Conservation (phyloP, 129 eudicot genomes). For the Lactuca sativa region DNA sequence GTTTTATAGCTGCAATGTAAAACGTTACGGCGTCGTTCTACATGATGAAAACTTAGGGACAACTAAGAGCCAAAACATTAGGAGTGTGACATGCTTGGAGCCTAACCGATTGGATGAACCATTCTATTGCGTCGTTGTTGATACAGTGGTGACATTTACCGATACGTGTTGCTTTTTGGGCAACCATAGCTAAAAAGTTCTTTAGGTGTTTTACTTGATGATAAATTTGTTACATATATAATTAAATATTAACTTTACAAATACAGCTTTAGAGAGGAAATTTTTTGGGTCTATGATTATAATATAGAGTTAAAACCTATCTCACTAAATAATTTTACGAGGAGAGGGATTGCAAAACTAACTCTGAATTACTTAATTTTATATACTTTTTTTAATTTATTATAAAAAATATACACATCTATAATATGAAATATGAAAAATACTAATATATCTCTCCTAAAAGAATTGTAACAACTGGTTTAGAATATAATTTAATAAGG, state of each 20-base stretch:
- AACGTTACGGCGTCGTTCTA: constrained; percentile 40
- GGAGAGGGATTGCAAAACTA: too few species aligned
- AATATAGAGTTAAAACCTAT: too few species aligned
- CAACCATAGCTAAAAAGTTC: background rate
- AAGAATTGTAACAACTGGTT: too few species aligned
- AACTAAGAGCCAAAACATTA: constrained; percentile 28
- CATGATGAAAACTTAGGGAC: constrained; percentile 21
- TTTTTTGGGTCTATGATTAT: too few species aligned
- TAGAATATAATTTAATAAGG: too few species aligned
- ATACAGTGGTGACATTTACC: constrained; percentile 26
- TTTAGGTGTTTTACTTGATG: background rate
- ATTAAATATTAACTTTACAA: too few species aligned
- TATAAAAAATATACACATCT: too few species aligned
- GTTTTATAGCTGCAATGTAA: constrained; percentile 14
- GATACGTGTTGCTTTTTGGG: constrained; percentile 16
- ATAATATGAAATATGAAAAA: too few species aligned
- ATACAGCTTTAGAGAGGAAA: too few species aligned
- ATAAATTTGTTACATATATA: background rate
- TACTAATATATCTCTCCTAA: too few species aligned
- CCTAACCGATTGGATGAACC: constrained; percentile 21
- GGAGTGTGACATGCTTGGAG: constrained; percentile 27
- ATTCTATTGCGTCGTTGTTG: constrained; percentile 20
- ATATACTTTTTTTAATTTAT: background rate
- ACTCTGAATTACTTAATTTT: too few species aligned
- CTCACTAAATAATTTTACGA: too few species aligned